These are phyloP conservation scores for Delitschia confertaspora DNA, from an alignment of 495 filamentous ascomycete species.

Conservation along the genomic window DNA sequence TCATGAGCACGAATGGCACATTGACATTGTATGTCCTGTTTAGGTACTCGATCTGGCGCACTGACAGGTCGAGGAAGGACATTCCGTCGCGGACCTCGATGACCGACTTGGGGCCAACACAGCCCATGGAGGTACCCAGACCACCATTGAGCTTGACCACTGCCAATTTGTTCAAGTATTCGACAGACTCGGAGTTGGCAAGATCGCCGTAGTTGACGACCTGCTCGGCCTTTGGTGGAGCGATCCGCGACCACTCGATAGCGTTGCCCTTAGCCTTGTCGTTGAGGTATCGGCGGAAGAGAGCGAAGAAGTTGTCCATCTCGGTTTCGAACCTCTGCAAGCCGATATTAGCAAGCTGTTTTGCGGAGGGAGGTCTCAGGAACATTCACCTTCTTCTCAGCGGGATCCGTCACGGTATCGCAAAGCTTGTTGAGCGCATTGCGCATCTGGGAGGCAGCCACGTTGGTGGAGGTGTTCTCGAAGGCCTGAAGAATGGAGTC, in stretches of 20 bases:
- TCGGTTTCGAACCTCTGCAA: slow-evolving; percentile 79
- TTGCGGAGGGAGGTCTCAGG: not conserved
- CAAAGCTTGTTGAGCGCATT: slow-evolving; percentile 89
- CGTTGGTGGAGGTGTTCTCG: slow-evolving; percentile 96
- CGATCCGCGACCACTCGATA: slow-evolving; percentile 90
- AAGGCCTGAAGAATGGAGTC: slow-evolving; percentile 59
- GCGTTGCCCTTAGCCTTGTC: slow-evolving; percentile 97
- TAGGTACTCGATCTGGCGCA: slow-evolving; percentile 97
- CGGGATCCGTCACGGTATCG: slow-evolving; percentile 75
- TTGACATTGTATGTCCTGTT: slow-evolving; percentile 97
- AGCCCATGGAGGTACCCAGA: slow-evolving; percentile 99
- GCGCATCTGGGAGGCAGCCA: slow-evolving; percentile 97
- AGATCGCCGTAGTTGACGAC: slow-evolving; percentile 89
- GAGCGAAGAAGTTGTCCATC: slow-evolving; percentile 99
- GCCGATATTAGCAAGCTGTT: slow-evolving; percentile 22
- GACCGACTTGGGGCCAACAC: slow-evolving; percentile 97
- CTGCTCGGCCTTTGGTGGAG: slow-evolving; percentile 80
- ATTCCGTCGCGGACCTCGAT: slow-evolving; percentile 99
- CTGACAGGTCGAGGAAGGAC: slow-evolving; percentile 98
- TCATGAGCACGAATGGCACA: slow-evolving; percentile 98
- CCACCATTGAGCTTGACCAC: slow-evolving; percentile 99
- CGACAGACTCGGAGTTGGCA: slow-evolving; percentile 73
- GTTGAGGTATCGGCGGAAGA: slow-evolving; percentile 95
- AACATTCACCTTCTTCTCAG: slow-evolving; percentile 65
- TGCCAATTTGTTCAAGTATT: slow-evolving; percentile 93